phyloP scores from a whole-genome alignment of 1,284 basidiomycete species.

The Irpex sp. region DNA sequence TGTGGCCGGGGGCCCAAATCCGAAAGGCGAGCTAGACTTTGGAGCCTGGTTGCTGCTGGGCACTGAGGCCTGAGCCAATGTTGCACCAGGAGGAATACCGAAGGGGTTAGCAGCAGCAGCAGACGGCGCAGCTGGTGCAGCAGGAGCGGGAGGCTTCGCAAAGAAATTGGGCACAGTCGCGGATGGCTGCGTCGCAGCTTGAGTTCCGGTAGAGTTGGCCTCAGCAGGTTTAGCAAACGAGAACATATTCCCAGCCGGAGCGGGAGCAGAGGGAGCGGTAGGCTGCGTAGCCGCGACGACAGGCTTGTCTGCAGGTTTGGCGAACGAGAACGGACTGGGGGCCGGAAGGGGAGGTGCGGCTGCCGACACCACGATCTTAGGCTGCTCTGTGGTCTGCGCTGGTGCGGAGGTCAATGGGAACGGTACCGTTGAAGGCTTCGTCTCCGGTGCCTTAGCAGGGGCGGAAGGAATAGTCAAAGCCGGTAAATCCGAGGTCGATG shows the following conservation, averaged over 20 bases:
- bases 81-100: neutral
- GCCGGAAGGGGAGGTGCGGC: neutral
- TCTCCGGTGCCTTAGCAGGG: slow-evolving; percentile 1
- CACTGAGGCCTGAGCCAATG: neutral
- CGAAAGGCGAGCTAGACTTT: neutral
- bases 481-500: slow-evolving; percentile 9
- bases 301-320: neutral
- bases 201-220: neutral
- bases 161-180: slow-evolving; percentile 13
- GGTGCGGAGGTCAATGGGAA: slow-evolving; percentile 4
- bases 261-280: neutral
- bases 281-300: neutral
- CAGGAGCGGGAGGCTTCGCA: slow-evolving; percentile 7
- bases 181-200: slow-evolving; percentile 2
- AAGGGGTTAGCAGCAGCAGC: neutral
- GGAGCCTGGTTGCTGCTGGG: neutral
- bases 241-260: slow-evolving; percentile 3
- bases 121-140: neutral
- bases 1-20: neutral
- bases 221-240: neutral
- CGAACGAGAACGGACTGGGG: neutral
- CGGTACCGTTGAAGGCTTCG: slow-evolving; percentile 6
- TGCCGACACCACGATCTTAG: neutral
- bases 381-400: neutral
- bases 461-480: slow-evolving; percentile 7